These are phyloP conservation scores for Taphrina flavorubra DNA, from an alignment of 1,139 yeast species.

Conservation along the genomic window DNA sequence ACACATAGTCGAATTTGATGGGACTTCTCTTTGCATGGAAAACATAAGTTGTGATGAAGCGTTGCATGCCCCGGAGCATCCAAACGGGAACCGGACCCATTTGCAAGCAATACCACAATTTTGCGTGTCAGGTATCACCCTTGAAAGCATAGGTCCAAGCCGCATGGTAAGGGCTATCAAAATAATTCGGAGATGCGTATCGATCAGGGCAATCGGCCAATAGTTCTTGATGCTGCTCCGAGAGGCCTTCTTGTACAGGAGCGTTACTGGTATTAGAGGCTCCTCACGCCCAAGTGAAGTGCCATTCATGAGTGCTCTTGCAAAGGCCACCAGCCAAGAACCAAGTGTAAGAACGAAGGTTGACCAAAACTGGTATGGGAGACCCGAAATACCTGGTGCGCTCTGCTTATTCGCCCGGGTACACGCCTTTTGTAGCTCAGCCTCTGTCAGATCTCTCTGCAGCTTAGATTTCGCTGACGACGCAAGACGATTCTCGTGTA, in stretches of 20 bases:
- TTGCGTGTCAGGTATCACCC: slow-evolving; percentile 1
- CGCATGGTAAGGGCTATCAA: slow-evolving; percentile 7
- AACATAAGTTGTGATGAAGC: background rate
- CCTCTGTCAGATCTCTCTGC: background rate
- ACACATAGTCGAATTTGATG: background rate
- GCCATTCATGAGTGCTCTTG: slow-evolving; percentile 5
- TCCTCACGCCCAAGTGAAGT: background rate
- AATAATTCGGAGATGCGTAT: slow-evolving; percentile 10
- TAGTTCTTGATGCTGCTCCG: background rate
- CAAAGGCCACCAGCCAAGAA: background rate
- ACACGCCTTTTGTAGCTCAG: background rate
- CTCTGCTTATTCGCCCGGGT: background rate
- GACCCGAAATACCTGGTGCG: slow-evolving; percentile 4
- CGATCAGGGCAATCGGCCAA: slow-evolving; percentile 13
- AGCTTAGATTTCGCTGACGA: background rate
- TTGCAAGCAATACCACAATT: slow-evolving; percentile 11
- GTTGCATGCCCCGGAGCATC: background rate
- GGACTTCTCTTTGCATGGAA: background rate
- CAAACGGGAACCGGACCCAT: slow-evolving; percentile 1
- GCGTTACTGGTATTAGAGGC: background rate
- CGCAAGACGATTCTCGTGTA: background rate
- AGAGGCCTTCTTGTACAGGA: background rate
- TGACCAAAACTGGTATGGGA: slow-evolving; percentile 4
- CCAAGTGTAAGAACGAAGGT: background rate
- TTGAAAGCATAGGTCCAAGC: background rate